Evolutionary conservation across 2,329 filamentous ascomycete species (phyloP), one percentile per base, ranked within the genome.

Genomic region (Penicillium sclerotiorum): DNA sequence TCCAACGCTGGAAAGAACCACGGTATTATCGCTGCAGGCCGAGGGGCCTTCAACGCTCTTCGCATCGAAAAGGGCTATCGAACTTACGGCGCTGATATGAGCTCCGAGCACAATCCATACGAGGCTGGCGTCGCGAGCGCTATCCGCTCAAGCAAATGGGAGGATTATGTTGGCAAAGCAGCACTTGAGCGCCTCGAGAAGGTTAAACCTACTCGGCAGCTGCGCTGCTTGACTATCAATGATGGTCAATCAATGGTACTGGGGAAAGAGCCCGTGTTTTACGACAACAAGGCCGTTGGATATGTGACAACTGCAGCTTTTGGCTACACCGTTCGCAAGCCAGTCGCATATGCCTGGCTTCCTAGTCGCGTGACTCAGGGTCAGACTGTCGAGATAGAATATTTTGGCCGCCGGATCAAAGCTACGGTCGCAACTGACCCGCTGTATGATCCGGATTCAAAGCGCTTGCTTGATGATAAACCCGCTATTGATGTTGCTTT

Each of bases 251-350:
- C 82, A 0, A 71, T 85, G 55, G 74, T 85, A 0, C 64, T 86
- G 1, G 83, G 83, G 5, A 85, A 85, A 59, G 83, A 86, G 61
- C 83, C 84, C 0, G 80, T 86, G 0, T 84, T 78, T 47, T 55
- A 73, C 12, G 62, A 76, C 2, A 76, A 75, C 8, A 66, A 75
- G 46, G 56, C 76, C 0, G 71, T 71, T 1, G 83, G 84, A 0
- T 86, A 86, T 53, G 73, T 86, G 21, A 85, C 82, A 2, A 85
- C 75, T 44, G 78, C 83, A 1, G 81, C 79, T 0, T 86, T 85
- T 58, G 83, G 80, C 0, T 85, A 82, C 58, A 82, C 79, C 0
- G 62, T 86, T 8, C 67, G 80, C 21, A 83, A 80, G 63, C 82
- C 83, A 0, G 72, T 85, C 11, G 83, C 81, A 0, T 85, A 81